A percentile compares a stretch with the other conserved stretches of the same genome.
Conservation (phyloP, 345 rosid species). For the Ricinus communis region DNA sequence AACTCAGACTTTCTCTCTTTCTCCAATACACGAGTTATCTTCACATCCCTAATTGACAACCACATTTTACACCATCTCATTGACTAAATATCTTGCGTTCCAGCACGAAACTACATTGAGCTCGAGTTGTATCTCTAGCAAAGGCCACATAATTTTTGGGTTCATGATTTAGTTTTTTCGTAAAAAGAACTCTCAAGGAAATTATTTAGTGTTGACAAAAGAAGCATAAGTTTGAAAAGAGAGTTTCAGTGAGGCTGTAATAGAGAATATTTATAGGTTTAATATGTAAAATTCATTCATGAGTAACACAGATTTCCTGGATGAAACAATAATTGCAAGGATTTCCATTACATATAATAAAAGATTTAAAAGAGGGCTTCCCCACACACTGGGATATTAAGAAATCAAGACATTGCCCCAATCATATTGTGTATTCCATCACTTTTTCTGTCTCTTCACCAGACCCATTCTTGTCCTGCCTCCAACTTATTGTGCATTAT, state of each 20-base stretch:
- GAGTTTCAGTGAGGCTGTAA: neutral
- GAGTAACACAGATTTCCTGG: neutral
- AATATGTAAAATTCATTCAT: neutral
- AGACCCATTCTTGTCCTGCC: conserved; percentile 1
- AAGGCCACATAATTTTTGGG: neutral
- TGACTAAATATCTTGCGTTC: too few relatives aligned
- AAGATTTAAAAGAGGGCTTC: neutral
- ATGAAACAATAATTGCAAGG: neutral
- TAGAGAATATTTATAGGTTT: neutral
- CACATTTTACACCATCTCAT: too few relatives aligned
- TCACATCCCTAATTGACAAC: neutral
- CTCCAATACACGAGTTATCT: neutral
- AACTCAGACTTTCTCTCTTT: neutral
- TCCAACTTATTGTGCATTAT: neutral
- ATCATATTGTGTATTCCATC: neutral
- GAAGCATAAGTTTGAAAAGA: neutral
- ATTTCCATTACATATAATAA: neutral
- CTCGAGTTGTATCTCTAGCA: too few relatives aligned
- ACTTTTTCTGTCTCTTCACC: neutral
- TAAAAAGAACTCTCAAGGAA: neutral
- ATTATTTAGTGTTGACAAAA: neutral
- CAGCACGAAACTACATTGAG: too few relatives aligned
- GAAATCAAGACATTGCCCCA: neutral
- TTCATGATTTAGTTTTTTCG: neutral
- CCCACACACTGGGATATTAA: neutral